phyloP scores from a whole-genome alignment of 2,329 filamentous ascomycete genomes.

The Fusarium papillatum region DNA sequence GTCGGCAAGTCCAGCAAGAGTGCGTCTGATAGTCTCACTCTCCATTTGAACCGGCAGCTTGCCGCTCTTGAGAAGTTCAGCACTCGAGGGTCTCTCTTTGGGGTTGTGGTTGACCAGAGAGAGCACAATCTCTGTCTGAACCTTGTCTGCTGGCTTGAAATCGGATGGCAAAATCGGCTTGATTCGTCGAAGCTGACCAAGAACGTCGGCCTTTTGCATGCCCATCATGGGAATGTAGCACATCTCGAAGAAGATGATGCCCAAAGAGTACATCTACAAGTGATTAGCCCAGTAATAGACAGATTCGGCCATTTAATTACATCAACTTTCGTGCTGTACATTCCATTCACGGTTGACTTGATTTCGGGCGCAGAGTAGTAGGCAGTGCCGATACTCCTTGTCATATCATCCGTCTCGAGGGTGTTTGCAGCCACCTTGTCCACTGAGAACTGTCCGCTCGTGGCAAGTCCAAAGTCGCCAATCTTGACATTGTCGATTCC shows the following conservation, averaged over 20 bases:
- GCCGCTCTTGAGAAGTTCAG: conserved; percentile 86
- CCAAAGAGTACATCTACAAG: conserved; percentile 91
- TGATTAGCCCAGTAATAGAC: conserved; percentile 15
- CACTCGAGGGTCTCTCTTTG: conserved; percentile 84
- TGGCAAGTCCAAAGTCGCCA: conserved; percentile 95
- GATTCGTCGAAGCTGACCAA: conserved; percentile 78
- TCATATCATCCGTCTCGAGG: conserved; percentile 73
- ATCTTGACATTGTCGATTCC: conserved; percentile 92
- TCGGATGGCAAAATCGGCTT: conserved; percentile 78
- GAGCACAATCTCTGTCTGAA: conserved; percentile 83
- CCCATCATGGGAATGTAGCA: conserved; percentile 78
- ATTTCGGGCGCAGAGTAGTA: conserved; percentile 96
- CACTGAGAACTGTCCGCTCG: conserved; percentile 82
- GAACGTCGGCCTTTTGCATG: conserved; percentile 74
- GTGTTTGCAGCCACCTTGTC: conserved; percentile 63
- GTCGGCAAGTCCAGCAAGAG: conserved; percentile 85
- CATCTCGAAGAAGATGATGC: conserved; percentile 99
- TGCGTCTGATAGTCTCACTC: conserved; percentile 89
- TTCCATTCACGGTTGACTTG: conserved; percentile 78
- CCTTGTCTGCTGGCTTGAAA: conserved; percentile 78
- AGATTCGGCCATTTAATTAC: conserved; percentile 54
- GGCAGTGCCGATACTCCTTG: conserved; percentile 80
- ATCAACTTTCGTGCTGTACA: conserved; percentile 95
- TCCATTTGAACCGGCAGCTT: conserved; percentile 93
- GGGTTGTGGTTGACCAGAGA: conserved; percentile 87